These are phyloP conservation scores for Aspergillus quadrilineatus DNA, from an alignment of 2,329 filamentous ascomycete genomes.

Conservation along the genomic window DNA sequence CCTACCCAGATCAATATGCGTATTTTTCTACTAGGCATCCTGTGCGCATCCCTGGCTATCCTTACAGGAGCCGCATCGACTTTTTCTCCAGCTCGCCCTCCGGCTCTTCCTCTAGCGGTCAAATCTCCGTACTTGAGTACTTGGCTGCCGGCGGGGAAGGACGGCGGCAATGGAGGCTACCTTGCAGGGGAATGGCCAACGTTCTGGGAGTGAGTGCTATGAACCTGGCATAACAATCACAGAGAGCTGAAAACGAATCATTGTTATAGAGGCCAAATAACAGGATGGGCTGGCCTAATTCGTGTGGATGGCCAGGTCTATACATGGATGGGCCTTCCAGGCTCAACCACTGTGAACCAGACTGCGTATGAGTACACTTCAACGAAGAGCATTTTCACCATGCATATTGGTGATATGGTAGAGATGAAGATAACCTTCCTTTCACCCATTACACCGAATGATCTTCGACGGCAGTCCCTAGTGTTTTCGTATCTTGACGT, in stretches of 20 bases:
- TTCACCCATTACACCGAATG: constrained; percentile 66
- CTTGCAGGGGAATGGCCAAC: constrained; percentile 68
- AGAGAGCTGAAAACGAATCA: not conserved
- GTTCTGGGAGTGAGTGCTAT: constrained; percentile 63
- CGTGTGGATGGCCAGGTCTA: constrained; percentile 64
- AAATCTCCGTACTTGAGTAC: constrained; percentile 72
- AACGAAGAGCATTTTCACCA: constrained; percentile 68
- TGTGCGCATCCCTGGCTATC: constrained; percentile 26
- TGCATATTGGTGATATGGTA: constrained; percentile 62
- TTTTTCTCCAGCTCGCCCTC: constrained; percentile 64
- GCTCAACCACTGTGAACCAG: constrained; percentile 54
- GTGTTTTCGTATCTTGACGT: constrained; percentile 70
- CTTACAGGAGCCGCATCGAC: constrained; percentile 46
- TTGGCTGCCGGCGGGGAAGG: constrained; percentile 63
- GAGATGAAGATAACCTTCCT: constrained; percentile 68
- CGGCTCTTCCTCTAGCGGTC: constrained; percentile 70
- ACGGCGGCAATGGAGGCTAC: constrained; percentile 64
- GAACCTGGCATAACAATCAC: not conserved
- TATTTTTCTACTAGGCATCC: constrained; percentile 25
- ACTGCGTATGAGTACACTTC: constrained; percentile 68
- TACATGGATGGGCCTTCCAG: constrained; percentile 66
- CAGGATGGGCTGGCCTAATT: constrained; percentile 68
- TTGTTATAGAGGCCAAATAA: constrained; percentile 51
- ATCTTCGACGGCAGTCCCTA: constrained; percentile 66
- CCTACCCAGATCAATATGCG: constrained; percentile 29